Base-by-base conservation (phyloP, 495 filamentous ascomycete genomes). In the Talaromyces stipitatus region DNA sequence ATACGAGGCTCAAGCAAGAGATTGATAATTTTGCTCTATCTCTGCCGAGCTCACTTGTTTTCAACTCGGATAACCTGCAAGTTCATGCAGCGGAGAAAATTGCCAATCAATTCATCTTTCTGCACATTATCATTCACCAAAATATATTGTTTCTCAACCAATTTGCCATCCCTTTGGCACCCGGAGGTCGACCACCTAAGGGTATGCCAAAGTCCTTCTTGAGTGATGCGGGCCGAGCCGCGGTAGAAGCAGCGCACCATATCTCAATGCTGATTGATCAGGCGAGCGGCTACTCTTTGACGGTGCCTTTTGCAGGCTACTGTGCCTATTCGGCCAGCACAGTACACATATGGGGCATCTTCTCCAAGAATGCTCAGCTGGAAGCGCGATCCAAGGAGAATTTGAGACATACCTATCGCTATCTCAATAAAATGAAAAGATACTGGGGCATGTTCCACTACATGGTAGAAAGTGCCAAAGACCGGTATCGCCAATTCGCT, bases 361-460 rank as follows among this genome's bases (percentile, higher is more conserved):
- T 96, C 70, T 91, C 90, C 8, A 85, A 85, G 63, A 91, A 94
- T 62, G 72, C 81, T 16, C 73, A 82, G 24, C 78, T 95, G 27
- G 88, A 95, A 64, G 80, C 80, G 11, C 81, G 84, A 4, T 88
- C 90, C 24, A 96, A 92, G 71, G 83, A 86, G 62, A 89, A 95
- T 65, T 81, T 97, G n/a, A 84, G 87, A 2, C 88, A 85, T 57
- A 97, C 95, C 41, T 86, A 97, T 59, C 86, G 87, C 62, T 98
- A 95, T 59, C 75, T 98, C 23, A 84, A 85, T 59, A 92, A 92
- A 69, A 94, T 97, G 87, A 96, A 95, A 74, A 88, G 87, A 59
- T 91, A 94, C 66, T 98, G 94, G 94, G 94, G 92, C 55, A 91
- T 96, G 85, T 96, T 97, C 67, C 90, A 95, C 66, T 96, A 88